Evolutionary conservation across 306 rosid genomes (phyloP).

Genomic region (Quercus parvula): DNA sequence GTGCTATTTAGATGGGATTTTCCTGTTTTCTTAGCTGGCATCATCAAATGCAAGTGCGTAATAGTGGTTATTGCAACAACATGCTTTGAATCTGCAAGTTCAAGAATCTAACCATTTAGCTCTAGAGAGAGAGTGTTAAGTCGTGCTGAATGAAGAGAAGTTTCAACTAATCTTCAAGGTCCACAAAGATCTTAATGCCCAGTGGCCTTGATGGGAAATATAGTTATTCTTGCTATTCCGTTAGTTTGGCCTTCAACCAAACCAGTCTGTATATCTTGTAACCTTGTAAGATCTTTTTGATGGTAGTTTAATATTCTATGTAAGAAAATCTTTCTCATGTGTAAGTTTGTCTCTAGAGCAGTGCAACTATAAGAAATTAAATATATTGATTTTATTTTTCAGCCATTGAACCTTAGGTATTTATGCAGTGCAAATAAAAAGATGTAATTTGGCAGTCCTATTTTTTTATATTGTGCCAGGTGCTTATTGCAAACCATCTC

Average conservation of each 20-base stretch:
- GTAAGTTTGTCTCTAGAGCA: not conserved
- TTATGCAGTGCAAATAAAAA: not conserved
- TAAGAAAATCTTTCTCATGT: slow-evolving; percentile 1
- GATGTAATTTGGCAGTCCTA: too few relatives aligned
- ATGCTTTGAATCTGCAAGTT: not conserved
- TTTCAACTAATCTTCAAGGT: not conserved
- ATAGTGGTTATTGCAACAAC: slow-evolving; percentile 2
- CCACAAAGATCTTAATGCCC: not conserved
- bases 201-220: slow-evolving; percentile 1
- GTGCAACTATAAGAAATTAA: not conserved
- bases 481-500: too few relatives aligned
- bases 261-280: slow-evolving; percentile 11
- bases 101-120: not conserved
- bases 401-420: not conserved
- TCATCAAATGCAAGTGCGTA: slow-evolving; percentile 10
- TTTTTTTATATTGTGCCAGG: too few relatives aligned
- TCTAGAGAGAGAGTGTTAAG: not conserved
- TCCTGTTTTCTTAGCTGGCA: slow-evolving; percentile 25
- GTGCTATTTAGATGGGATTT: slow-evolving; percentile 25
- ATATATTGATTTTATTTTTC: not conserved
- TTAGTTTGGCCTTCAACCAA: slow-evolving; percentile 2
- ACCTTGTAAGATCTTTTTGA: not conserved
- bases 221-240: not conserved
- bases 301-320: not conserved
- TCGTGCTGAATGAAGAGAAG: not conserved